phyloP scores from a whole-genome alignment of 2,329 filamentous ascomycete genomes.

The Thermoascus crustaceus region DNA sequence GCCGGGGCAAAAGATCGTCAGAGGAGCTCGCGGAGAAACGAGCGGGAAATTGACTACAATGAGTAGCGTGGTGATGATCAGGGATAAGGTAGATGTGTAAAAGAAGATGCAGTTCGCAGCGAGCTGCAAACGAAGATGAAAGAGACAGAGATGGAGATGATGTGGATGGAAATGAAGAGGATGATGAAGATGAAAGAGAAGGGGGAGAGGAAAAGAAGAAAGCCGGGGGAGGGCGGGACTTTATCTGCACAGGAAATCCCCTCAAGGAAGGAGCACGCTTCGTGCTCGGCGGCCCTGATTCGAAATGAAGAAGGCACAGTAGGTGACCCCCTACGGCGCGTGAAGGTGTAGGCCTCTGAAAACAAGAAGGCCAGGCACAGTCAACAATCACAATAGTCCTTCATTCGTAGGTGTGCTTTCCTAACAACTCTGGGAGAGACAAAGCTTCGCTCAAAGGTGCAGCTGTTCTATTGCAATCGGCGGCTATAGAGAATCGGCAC shows the following conservation, averaged over 20 bases:
- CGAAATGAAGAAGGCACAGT: neutral
- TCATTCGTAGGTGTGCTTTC: too few relatives aligned
- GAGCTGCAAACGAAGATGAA: conserved; percentile 50
- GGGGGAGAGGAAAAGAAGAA: conserved; percentile 9
- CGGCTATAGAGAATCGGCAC: too few relatives aligned
- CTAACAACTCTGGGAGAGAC: too few relatives aligned
- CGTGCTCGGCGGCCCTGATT: neutral
- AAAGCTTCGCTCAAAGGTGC: too few relatives aligned
- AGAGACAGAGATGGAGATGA: conserved; percentile 45
- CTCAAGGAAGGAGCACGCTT: conserved; percentile 4
- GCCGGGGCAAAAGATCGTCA: conserved; percentile 2
- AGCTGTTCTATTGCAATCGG: too few relatives aligned
- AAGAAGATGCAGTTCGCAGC: conserved; percentile 35
- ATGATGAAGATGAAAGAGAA: conserved; percentile 14
- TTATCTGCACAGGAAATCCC: conserved; percentile 2
- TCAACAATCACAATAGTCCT: neutral
- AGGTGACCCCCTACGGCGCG: neutral
- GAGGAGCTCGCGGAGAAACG: neutral
- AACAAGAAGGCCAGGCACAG: neutral
- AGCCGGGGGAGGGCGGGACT: conserved; percentile 9
- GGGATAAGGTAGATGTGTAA: conserved; percentile 12
- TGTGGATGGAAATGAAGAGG: conserved; percentile 14
- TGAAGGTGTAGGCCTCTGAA: neutral
- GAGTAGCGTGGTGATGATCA: conserved; percentile 5
- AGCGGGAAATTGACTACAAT: conserved; percentile 1